Conservation (phyloP, 805 yeast species). For the Candida hungchunana region DNA sequence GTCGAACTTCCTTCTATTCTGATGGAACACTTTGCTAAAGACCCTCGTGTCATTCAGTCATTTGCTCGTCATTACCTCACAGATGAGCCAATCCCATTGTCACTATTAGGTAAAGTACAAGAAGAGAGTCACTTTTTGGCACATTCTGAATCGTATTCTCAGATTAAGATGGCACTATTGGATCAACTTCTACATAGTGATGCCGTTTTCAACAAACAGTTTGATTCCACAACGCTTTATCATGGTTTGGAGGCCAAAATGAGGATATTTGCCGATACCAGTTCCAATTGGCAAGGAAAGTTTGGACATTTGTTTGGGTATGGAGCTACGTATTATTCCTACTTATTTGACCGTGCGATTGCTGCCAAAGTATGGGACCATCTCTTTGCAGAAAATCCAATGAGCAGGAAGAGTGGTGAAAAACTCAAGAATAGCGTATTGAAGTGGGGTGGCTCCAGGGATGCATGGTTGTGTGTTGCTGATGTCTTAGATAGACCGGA, state of each 20-base stretch:
- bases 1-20: slow-evolving; percentile 95
- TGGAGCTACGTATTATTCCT: slow-evolving; percentile 92
- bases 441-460: slow-evolving; percentile 90
- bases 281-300: slow-evolving; percentile 88
- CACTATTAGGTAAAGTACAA: slow-evolving; percentile 48
- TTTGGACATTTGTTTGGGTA: slow-evolving; percentile 92
- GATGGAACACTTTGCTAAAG: slow-evolving; percentile 90
- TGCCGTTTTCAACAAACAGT: slow-evolving; percentile 33
- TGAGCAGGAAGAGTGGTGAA: slow-evolving; percentile 69
- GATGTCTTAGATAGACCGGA: slow-evolving; percentile 66
- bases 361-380: slow-evolving; percentile 81
- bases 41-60: slow-evolving; percentile 64
- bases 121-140: slow-evolving; percentile 49
- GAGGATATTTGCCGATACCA: slow-evolving; percentile 59
- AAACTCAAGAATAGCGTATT: slow-evolving; percentile 65
- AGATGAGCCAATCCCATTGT: slow-evolving; percentile 51
- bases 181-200: slow-evolving; percentile 72
- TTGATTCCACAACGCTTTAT: slow-evolving; percentile 60
- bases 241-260: slow-evolving; percentile 59
- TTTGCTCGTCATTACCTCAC: slow-evolving; percentile 70
- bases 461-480: slow-evolving; percentile 84
- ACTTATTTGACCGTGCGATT: slow-evolving; percentile 85
- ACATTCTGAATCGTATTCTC: slow-evolving; percentile 76
- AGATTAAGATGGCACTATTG: slow-evolving; percentile 82
- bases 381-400: slow-evolving; percentile 67